Conservation (phyloP, 2,329 filamentous ascomycete species). For the Dryadomyces quercivorus region DNA sequence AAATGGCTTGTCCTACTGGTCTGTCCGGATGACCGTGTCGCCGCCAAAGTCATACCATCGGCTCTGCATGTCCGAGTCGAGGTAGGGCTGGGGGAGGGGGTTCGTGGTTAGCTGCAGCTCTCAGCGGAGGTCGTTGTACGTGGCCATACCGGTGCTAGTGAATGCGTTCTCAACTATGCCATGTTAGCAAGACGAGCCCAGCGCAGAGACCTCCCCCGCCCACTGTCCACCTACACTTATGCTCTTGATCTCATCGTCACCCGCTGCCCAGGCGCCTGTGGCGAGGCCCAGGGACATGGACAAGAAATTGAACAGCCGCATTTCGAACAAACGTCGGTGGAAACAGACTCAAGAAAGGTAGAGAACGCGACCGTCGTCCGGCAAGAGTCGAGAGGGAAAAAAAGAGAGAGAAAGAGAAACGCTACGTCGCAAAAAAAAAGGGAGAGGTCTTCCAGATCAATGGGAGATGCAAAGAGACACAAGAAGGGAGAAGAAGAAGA, state of each 20-base stretch:
- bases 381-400: neutral
- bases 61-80: conserved; percentile 96
- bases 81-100: conserved; percentile 58
- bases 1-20: conserved; percentile 35
- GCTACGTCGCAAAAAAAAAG: neutral
- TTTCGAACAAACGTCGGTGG: conserved; percentile 16
- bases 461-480: neutral
- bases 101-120: neutral
- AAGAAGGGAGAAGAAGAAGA: neutral
- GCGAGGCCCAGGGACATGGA: conserved; percentile 36
- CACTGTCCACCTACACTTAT: conserved; percentile 24
- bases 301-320: conserved; percentile 35
- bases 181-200: conserved; percentile 9
- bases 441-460: neutral
- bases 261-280: conserved; percentile 36
- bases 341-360: neutral
- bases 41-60: conserved; percentile 99
- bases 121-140: neutral
- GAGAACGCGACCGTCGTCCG: neutral
- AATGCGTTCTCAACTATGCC: conserved; percentile 71
- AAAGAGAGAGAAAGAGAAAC: neutral
- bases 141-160: conserved; percentile 60
- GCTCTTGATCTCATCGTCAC: conserved; percentile 36
- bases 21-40: conserved; percentile 71
- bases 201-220: no score